phyloP scores from a whole-genome alignment of 2,329 filamentous ascomycete genomes.

The Hypoxylon rubiginosum region DNA sequence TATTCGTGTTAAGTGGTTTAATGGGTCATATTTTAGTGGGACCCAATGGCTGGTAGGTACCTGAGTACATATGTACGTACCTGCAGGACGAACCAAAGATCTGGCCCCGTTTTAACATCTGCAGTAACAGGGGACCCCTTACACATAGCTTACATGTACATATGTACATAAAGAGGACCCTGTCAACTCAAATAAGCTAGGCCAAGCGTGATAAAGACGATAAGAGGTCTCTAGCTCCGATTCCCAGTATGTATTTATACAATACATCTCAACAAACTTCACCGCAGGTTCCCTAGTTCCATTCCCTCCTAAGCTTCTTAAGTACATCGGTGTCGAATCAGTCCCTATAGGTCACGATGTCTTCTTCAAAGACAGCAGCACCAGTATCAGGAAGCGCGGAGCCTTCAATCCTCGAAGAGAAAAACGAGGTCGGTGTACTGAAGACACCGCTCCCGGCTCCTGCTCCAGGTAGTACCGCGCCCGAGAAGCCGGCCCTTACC shows the following conservation, averaged over 20 bases:
- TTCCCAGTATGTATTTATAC: constrained; percentile 6
- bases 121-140: neutral
- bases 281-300: constrained; percentile 7
- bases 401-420: constrained; percentile 44
- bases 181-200: neutral
- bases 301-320: constrained; percentile 2
- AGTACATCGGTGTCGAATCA: neutral
- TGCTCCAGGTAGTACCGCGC: constrained; percentile 68
- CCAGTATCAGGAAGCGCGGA: constrained; percentile 22
- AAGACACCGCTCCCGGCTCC: constrained; percentile 72
- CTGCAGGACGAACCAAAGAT: constrained; percentile 2
- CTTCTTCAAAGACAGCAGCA: constrained; percentile 24
- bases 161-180: neutral
- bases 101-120: neutral
- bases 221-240: constrained; percentile 9
- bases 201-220: constrained; percentile 20
- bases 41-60: constrained; percentile 1
- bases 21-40: constrained; percentile 7
- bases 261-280: neutral
- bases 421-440: constrained; percentile 46
- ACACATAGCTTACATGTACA: neutral
- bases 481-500: constrained; percentile 72
- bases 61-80: no score
- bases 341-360: constrained; percentile 26
- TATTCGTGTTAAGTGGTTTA: constrained; percentile 43